These are phyloP conservation scores for Naganishia liquefaciens DNA, from an alignment of 1,284 basidiomycete genomes.

Conservation along the genomic window DNA sequence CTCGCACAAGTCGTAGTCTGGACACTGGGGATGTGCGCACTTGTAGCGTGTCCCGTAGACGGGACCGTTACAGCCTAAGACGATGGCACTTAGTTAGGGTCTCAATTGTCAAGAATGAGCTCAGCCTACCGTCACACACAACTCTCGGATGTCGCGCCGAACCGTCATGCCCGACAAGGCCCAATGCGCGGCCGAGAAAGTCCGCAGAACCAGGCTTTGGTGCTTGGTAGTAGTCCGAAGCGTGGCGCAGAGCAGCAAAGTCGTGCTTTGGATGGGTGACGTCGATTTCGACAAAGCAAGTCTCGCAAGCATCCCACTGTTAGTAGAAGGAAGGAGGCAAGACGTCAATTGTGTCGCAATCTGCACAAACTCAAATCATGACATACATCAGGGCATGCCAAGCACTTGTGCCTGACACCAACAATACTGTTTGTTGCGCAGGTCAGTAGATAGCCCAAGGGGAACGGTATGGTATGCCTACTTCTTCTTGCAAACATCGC, in stretches of 20 bases:
- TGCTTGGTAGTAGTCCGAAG: slow-evolving; percentile 56
- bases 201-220: slow-evolving; percentile 13
- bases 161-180: slow-evolving; percentile 3
- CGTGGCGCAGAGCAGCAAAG: slow-evolving; percentile 64
- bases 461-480: neutral
- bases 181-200: slow-evolving; percentile 10
- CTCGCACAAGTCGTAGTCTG: slow-evolving; percentile 80
- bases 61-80: slow-evolving; percentile 41
- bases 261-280: slow-evolving; percentile 72
- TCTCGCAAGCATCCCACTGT: slow-evolving; percentile 61
- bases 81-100: neutral
- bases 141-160: slow-evolving; percentile 42
- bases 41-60: slow-evolving; percentile 55
- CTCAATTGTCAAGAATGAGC: neutral
- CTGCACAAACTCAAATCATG: neutral
- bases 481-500: slow-evolving; percentile 28
- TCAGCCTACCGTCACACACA: slow-evolving; percentile 45
- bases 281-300: slow-evolving; percentile 68
- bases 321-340: neutral
- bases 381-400: slow-evolving; percentile 50
- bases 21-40: slow-evolving; percentile 79
- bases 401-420: slow-evolving; percentile 53
- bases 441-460: neutral
- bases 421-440: slow-evolving; percentile 39
- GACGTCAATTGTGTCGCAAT: neutral